Evolutionary conservation across 2,329 filamentous ascomycete genomes (phyloP).

Genomic region (Neocucurbitaria cava): DNA sequence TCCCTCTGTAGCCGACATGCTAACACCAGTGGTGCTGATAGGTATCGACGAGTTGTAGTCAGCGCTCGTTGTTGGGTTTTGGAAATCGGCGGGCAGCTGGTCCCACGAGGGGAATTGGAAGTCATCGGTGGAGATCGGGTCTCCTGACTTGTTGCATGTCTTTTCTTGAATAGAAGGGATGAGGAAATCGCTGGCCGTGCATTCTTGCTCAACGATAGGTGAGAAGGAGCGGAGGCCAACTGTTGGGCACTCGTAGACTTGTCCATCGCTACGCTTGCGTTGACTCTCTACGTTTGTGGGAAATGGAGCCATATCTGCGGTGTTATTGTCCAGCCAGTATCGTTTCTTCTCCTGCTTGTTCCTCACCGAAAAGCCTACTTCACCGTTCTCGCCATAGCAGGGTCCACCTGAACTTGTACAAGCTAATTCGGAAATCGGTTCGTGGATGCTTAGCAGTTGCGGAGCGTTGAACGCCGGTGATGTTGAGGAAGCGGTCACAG

Average conservation of each 20-base stretch:
- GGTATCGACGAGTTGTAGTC: slow-evolving; percentile 23
- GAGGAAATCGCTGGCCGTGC: slow-evolving; percentile 3
- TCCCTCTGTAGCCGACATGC: slow-evolving; percentile 9
- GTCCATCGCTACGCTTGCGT: slow-evolving; percentile 4
- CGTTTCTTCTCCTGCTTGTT: slow-evolving; percentile 12
- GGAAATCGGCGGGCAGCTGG: slow-evolving; percentile 31
- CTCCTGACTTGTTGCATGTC: slow-evolving; percentile 2
- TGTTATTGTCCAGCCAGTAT: slow-evolving; percentile 14
- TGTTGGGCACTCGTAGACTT: slow-evolving; percentile 7
- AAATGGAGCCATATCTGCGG: slow-evolving; percentile 6
- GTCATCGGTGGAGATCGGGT: slow-evolving; percentile 11
- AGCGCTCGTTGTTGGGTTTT: slow-evolving; percentile 31
- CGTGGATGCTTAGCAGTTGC: slow-evolving; percentile 14
- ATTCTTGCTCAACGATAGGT: slow-evolving; percentile 17
- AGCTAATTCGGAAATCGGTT: slow-evolving; percentile 28
- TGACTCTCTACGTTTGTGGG: neutral
- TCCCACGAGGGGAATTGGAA: slow-evolving; percentile 40
- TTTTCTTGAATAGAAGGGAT: slow-evolving; percentile 6
- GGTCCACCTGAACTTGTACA: slow-evolving; percentile 21
- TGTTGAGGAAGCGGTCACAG: slow-evolving; percentile 18
- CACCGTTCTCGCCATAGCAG: slow-evolving; percentile 34
- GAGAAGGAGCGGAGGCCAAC: slow-evolving; percentile 7
- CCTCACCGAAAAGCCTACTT: slow-evolving; percentile 19
- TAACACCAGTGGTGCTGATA: slow-evolving; percentile 14
- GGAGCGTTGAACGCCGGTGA: slow-evolving; percentile 19